These are phyloP conservation scores for Ascochyta viciae-villosae DNA, from an alignment of 2,329 filamentous ascomycete genomes.

Conservation along the genomic window DNA sequence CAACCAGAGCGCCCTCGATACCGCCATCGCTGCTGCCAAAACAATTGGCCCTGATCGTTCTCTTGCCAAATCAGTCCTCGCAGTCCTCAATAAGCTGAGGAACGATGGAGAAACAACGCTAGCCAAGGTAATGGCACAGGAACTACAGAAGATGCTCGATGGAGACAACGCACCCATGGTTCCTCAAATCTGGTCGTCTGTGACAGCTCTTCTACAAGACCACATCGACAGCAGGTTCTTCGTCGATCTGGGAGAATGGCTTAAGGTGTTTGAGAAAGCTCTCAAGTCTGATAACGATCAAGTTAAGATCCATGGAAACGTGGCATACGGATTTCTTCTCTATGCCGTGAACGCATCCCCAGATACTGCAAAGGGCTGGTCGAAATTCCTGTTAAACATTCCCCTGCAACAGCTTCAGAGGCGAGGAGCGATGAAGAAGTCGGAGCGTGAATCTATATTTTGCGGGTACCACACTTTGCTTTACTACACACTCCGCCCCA, in stretches of 20 bases:
- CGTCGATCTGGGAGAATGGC: conserved; percentile 76
- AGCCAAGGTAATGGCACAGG: conserved; percentile 68
- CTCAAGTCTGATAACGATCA: conserved; percentile 79
- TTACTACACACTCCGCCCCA: conserved; percentile 68
- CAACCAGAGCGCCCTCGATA: conserved; percentile 73
- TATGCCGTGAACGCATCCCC: conserved; percentile 74
- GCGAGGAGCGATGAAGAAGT: conserved; percentile 70
- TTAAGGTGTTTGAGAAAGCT: conserved; percentile 79
- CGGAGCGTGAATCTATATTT: conserved; percentile 66
- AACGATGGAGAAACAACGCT: conserved; percentile 62
- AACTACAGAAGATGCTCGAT: conserved; percentile 65
- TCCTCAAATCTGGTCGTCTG: conserved; percentile 86
- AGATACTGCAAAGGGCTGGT: conserved; percentile 57
- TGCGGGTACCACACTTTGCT: conserved; percentile 71
- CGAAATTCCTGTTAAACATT: conserved; percentile 39
- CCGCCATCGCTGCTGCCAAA: conserved; percentile 75
- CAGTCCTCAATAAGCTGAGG: conserved; percentile 64
- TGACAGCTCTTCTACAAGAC: conserved; percentile 76
- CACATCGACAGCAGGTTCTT: conserved; percentile 68
- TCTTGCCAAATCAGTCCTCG: conserved; percentile 70
- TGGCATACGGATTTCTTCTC: conserved; percentile 85
- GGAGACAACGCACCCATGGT: conserved; percentile 70
- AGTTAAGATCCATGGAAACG: conserved; percentile 72
- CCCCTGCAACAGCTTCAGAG: conserved; percentile 37
- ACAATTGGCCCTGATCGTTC: conserved; percentile 72